Base-by-base conservation (phyloP, 2,329 filamentous ascomycete genomes). In the Colletotrichum abscissum region DNA sequence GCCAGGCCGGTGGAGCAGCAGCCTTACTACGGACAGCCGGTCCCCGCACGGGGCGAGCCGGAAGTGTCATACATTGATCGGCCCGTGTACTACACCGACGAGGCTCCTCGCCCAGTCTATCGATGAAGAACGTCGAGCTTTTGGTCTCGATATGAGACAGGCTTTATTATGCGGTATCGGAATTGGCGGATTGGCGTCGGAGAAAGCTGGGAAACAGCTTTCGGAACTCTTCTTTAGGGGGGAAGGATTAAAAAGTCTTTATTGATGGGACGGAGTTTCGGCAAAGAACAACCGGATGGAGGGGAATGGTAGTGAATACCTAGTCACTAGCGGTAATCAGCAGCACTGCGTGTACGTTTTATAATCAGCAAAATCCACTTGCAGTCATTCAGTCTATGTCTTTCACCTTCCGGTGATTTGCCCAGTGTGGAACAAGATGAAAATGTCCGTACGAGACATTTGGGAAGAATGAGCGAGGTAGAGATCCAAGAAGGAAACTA, bases 11-110 rank as follows among this genome's bases (percentile, higher is more conserved):
- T 80, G 58, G 86, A 88, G 68, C 81, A 81, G 63, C 71, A 55
- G 35, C 54, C 22, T 16, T 87, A 86, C 69, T 87, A 87, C 74
- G 84, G 84, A 35, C 81, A 82, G 42, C 80, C 78, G 42, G 76
- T 78, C 5, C 78, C 67, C 33, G 60, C 60, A 33, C 71, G 78
- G 49, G 56, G 69, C 19, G 82, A 81, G 24, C 83, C 84, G 59
- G 86, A 86, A 49, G 79, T 86, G 55, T 79, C 84, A 3, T 88
- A 85, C 66, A 81, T 87, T 66, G 86, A 87, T 74, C 81, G 81
- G 58, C 84, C 86, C 19, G 81, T 87, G 30, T 80, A 86, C 24
- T 89, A 88, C 74, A 77, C 83, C n/a, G 84, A 87, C 54, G 82
- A 84, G 74, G 79, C 69, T 12, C 79, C 81, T 63, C 79, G 81